Conservation (phyloP, 1,139 yeast species). For the Wickerhamomyces sp. region DNA sequence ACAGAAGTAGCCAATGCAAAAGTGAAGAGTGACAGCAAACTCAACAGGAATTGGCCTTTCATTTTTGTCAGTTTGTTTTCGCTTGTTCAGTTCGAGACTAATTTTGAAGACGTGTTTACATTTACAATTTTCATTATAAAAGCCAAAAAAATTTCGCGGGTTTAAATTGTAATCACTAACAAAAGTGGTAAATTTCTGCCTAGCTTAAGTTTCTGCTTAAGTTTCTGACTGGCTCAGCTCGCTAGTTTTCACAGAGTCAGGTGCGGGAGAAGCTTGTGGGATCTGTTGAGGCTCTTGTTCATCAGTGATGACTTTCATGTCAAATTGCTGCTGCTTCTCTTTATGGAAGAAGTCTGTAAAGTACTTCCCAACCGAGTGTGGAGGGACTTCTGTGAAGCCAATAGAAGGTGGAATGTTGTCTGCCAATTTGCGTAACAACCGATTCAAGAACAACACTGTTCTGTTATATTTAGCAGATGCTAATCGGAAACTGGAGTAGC, state of each 20-base stretch:
- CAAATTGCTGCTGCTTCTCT: neutral
- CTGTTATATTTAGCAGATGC: slow-evolving; percentile 24
- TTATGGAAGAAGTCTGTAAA: neutral
- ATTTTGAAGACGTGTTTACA: neutral
- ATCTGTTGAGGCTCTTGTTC: neutral
- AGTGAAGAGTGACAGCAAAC: neutral
- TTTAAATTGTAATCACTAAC: neutral
- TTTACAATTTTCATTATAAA: neutral
- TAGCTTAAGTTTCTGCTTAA: no score
- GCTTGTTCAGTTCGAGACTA: neutral
- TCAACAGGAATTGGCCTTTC: neutral
- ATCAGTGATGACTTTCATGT: neutral
- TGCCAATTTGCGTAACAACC: slow-evolving; percentile 23
- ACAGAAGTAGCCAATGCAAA: slow-evolving; percentile 8
- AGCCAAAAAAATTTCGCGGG: neutral
- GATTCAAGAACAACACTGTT: slow-evolving; percentile 21
- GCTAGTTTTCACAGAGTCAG: neutral
- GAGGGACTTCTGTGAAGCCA: slow-evolving; percentile 13
- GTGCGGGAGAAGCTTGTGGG: neutral
- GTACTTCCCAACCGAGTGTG: neutral
- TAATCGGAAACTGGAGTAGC: slow-evolving; percentile 19
- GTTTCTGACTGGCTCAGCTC: neutral
- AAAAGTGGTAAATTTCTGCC: no score
- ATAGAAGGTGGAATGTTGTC: slow-evolving; percentile 26
- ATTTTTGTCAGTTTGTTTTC: neutral